Percentiles rank a stretch among this genome's conserved stretches.
phyloP scores from a whole-genome alignment of 305 asterid genomes.

The Plantago lanceolata region DNA sequence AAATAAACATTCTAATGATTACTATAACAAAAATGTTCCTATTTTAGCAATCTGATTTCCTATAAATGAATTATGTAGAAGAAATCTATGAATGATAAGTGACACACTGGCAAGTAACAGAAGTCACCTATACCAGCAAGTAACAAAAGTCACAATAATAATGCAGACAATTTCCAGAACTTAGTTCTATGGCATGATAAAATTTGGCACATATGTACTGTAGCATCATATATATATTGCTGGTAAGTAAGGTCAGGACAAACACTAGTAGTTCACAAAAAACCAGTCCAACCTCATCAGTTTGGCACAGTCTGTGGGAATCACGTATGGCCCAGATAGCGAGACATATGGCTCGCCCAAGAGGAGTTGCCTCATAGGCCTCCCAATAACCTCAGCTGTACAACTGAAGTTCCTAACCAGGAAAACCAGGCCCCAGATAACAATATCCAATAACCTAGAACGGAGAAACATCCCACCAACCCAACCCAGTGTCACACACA shows the following conservation, averaged over 20 bases:
- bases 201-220: neutral
- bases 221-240: neutral
- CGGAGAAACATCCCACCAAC: too few species aligned
- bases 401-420: too few species aligned
- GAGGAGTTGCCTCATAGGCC: too few species aligned
- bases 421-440: too few species aligned
- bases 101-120: neutral
- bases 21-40: neutral
- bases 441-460: too few species aligned
- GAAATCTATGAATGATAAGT: neutral
- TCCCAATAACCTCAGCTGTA: too few species aligned
- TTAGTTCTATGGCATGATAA: neutral
- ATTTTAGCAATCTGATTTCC: neutral
- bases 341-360: too few species aligned
- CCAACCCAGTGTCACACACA: too few species aligned
- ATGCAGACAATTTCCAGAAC: neutral
- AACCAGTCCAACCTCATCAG: too few species aligned
- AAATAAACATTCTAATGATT: neutral
- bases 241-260: neutral
- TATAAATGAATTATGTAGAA: neutral
- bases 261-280: too few species aligned
- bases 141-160: neutral
- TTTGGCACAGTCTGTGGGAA: too few species aligned
- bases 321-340: too few species aligned
- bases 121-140: neutral